Evolutionary conservation across 345 rosid genomes (phyloP), one percentile per base, ranked within the genome.

Genomic region (Leavenworthia alabamica): DNA sequence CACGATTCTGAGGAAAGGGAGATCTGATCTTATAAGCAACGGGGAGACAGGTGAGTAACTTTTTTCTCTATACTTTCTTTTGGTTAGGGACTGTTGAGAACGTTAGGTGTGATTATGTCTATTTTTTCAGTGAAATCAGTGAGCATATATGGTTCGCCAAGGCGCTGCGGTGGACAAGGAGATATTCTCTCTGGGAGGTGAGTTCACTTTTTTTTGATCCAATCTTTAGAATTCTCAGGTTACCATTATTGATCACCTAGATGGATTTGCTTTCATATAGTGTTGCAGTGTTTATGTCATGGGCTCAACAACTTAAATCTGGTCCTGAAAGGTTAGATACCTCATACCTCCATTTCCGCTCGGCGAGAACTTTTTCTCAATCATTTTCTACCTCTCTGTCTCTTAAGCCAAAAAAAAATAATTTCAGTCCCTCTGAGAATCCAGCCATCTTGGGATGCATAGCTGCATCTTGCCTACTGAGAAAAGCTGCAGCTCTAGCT

Each of bases 131-230:
- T 85, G 51, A 83, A 82, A 75, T 80, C 92, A 11, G 96, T 93
- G 57, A 73, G 89, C 57, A 76, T 80, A 35, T 80, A 81, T 66
- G 91, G 97, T 56, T 89, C 97, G 0, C 96, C 96, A 50, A 75
- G 97, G 70, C 94, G 94, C 14, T 93, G 96, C 57, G 99, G 97
- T 50, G 97, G 97, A 52, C 99, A 93, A 68, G 99, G 97, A 15
- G 97, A 93, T 70, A 87, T 93, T 58, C 99, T 89, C 50, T 87
- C 99, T 22, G 99, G 97, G 75, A 76, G 96, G 99, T 92, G 12
- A 61, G 33, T 20, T 43, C 14, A 44, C n/a, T 8, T n/a, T 24
- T 68, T 39, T 51, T 60, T 52, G 55, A 24, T 33, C 40, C 5
- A 15, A 6, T 17, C 13, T 42, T 50, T 6, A 5, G 8, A 59